phyloP scores from a whole-genome alignment of 2,329 filamentous ascomycete species.

The Colletotrichum nymphaeae region DNA sequence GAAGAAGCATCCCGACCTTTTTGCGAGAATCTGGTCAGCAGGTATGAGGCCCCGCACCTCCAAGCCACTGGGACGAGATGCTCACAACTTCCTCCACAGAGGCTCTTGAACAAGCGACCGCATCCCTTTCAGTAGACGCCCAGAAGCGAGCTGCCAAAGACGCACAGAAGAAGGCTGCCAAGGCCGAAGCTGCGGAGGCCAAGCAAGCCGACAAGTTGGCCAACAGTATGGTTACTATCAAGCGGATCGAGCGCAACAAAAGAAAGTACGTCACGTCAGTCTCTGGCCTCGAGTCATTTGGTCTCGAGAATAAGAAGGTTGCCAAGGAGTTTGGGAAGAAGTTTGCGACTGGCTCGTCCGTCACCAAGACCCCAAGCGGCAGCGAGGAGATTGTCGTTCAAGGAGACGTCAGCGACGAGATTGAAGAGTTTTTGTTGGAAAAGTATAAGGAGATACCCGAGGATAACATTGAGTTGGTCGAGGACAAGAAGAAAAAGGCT shows the following conservation, averaged over 20 bases:
- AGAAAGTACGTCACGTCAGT: constrained; percentile 96
- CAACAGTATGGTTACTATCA: constrained; percentile 86
- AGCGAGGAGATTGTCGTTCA: constrained; percentile 98
- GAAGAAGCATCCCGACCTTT: constrained; percentile 78
- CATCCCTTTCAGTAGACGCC: constrained; percentile 87
- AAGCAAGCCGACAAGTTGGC: constrained; percentile 87
- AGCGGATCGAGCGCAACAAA: constrained; percentile 98
- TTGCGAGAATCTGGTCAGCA: constrained; percentile 85
- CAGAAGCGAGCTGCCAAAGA: constrained; percentile 97
- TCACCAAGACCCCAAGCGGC: constrained; percentile 87
- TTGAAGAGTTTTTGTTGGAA: constrained; percentile 90
- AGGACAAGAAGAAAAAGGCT: constrained; percentile 90
- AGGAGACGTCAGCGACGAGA: constrained; percentile 94
- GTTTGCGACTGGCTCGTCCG: constrained; percentile 92
- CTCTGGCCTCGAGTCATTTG: constrained; percentile 90
- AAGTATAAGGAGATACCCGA: constrained; percentile 92
- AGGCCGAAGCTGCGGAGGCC: constrained; percentile 87
- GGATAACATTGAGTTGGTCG: constrained; percentile 93
- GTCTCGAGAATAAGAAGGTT: constrained; percentile 93
- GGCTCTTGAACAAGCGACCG: constrained; percentile 85
- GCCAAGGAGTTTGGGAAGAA: constrained; percentile 99
- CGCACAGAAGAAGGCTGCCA: constrained; percentile 95
- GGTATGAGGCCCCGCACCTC: constrained; percentile 61
- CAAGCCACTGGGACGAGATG: not conserved
- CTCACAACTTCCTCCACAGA: constrained; percentile 59